A percentile compares a stretch with the other conserved stretches of the same genome.
These are phyloP conservation scores for Zychaea mexicana DNA, from an alignment of 371 early-diverging fungal genomes.

Conservation along the genomic window DNA sequence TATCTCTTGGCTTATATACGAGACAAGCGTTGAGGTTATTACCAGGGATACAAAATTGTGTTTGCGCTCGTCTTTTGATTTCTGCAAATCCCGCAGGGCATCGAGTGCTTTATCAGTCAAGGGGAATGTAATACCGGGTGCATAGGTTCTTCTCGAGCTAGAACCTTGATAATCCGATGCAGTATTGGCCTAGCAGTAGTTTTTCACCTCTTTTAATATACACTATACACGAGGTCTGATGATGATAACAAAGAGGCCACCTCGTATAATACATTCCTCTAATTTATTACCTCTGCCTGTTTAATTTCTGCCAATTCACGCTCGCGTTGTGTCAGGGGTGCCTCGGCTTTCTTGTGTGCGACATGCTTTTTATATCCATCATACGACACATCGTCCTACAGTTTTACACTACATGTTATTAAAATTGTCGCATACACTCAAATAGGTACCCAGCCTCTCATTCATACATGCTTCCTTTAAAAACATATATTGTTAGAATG, in stretches of 20 bases:
- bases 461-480: background rate
- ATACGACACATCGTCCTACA: constrained; percentile 65
- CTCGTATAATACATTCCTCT: too few species aligned
- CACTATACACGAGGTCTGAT: too few species aligned
- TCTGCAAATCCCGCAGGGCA: constrained; percentile 52
- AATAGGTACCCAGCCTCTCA: too few species aligned
- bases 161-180: constrained; percentile 56
- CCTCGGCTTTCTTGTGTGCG: constrained; percentile 69
- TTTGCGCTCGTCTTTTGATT: constrained; percentile 34
- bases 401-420: too few species aligned
- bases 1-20: constrained; percentile 7
- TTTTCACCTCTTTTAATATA: background rate
- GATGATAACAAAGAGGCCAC: too few species aligned
- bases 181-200: constrained; percentile 40
- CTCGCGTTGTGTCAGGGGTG: constrained; percentile 85
- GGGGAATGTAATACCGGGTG: constrained; percentile 64
- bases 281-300: constrained; percentile 55
- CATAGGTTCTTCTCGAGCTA: constrained; percentile 58
- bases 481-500: background rate
- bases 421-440: too few species aligned
- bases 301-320: constrained; percentile 71
- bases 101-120: constrained; percentile 58
- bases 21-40: too few species aligned
- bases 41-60: constrained; percentile 71
- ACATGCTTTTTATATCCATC: constrained; percentile 80